phyloP scores from a whole-genome alignment of 352 stramenopile genomes.

The Phytophthora palmivora region DNA sequence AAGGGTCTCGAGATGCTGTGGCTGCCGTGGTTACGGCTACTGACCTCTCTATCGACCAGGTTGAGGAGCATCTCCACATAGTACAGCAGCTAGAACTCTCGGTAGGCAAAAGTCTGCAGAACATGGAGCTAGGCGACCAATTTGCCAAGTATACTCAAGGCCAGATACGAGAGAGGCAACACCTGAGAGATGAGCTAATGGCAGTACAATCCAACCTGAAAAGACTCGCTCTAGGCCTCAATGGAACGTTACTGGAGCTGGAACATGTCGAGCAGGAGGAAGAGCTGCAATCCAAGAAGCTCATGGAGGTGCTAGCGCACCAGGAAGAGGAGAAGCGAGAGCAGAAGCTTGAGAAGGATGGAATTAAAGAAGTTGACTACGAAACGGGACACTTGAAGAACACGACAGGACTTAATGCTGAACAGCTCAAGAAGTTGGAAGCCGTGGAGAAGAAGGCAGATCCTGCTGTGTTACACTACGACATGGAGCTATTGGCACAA shows the following conservation, averaged over 20 bases:
- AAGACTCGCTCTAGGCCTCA: conserved; percentile 71
- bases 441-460: conserved; percentile 83
- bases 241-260: conserved; percentile 79
- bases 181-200: conserved; percentile 53
- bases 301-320: conserved; percentile 76
- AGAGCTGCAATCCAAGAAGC: conserved; percentile 79
- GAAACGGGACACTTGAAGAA: conserved; percentile 85
- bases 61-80: conserved; percentile 80
- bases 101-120: conserved; percentile 71
- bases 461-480: conserved; percentile 86
- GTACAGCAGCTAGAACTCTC: conserved; percentile 73
- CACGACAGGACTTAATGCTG: conserved; percentile 64
- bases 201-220: conserved; percentile 66
- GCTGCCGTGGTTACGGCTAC: conserved; percentile 32
- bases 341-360: conserved; percentile 82
- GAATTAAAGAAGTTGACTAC: conserved; percentile 84
- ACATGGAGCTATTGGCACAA: conserved; percentile 87
- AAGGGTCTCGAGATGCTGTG: conserved; percentile 21
- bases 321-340: conserved; percentile 83
- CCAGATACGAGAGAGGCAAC: conserved; percentile 32
- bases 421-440: conserved; percentile 80
- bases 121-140: conserved; percentile 43
- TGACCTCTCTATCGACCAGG: conserved; percentile 79
- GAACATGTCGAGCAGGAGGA: conserved; percentile 86
- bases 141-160: conserved; percentile 35